Evolutionary conservation across 768 basidiomycete species (phyloP), one percentile per base, ranked within the genome.

Genomic region (Baorangia bicolor): DNA sequence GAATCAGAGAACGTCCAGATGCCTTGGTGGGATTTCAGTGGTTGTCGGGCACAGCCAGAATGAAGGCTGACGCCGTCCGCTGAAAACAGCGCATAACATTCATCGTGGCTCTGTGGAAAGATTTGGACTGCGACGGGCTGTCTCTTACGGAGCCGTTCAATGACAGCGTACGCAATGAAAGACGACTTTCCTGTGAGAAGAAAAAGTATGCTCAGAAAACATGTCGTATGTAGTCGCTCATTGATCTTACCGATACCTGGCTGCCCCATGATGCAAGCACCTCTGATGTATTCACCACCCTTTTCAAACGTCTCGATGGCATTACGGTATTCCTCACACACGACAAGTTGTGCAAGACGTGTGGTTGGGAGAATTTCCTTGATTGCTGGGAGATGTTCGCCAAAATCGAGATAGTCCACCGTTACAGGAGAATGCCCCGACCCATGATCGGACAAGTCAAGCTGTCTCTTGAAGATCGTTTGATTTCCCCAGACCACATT

Each of bases 221-320:
- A n/a, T 16, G 7, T 18, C 14, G 4, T 4, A 33, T 14, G 18
- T 25, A 20, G 39, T 41, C 8, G 3, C 11, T 20, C 31, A n/a
- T n/a, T 25, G 28, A 31, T 55, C 49, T 45, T 45, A 56, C 55
- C 55, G 30, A 56, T 56, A 20, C 55, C 42, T 7, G 55, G 55
- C n/a, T n/a, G n/a, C n/a, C n/a, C n/a, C n/a, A n/a, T n/a, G n/a
- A n/a, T n/a, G n/a, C n/a, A n/a, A n/a, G 48, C 49, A 11, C 49
- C 48, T 14, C 55, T 30, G 4, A 3, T 16, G 33, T 50, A 55
- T 1, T 14, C 18, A 14, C 7, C 48, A 41, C 18, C 41, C n/a
- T n/a, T 27, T 10, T 45, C 42, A 25, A 56, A 56, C 4, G 42
- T 27, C 30, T 56, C 30, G n/a, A 56, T 1, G 35, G 55, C 43